Evolutionary conservation across 345 rosid genomes (phyloP).

Genomic region (Syzygium grande): DNA sequence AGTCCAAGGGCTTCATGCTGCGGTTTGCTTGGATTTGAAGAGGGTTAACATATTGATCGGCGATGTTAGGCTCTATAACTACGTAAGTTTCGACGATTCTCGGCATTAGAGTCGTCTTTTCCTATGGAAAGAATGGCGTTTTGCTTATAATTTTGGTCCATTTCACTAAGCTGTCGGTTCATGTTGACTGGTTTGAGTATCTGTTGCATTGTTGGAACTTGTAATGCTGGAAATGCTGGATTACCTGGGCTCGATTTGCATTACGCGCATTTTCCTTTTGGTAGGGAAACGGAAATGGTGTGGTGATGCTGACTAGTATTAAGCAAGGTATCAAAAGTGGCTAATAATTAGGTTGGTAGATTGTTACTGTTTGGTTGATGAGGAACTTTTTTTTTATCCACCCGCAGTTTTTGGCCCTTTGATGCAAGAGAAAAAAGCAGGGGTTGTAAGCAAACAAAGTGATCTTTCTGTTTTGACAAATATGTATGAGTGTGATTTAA

Average conservation of each 20-base stretch:
- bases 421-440: not conserved
- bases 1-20: slow-evolving; percentile 59
- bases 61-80: slow-evolving; percentile 30
- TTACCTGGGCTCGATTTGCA: not conserved
- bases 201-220: not conserved
- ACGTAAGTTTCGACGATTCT: slow-evolving; percentile 29
- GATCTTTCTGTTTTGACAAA: not conserved
- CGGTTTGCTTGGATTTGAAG: slow-evolving; percentile 46
- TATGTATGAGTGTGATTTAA: not conserved
- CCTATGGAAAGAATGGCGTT: not conserved
- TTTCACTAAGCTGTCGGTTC: not conserved
- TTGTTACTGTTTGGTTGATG: not conserved
- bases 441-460: not conserved
- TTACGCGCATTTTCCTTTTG: not conserved
- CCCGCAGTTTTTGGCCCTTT: not conserved
- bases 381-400: not conserved
- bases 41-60: slow-evolving; percentile 26
- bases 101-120: not conserved
- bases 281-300: not conserved
- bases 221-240: not conserved
- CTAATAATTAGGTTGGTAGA: not conserved
- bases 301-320: not conserved
- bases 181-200: not conserved
- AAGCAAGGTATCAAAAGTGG: not conserved
- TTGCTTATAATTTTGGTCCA: not conserved